Evolutionary conservation across 805 yeast species (phyloP).

Genomic region (Lipomyces anomalus): DNA sequence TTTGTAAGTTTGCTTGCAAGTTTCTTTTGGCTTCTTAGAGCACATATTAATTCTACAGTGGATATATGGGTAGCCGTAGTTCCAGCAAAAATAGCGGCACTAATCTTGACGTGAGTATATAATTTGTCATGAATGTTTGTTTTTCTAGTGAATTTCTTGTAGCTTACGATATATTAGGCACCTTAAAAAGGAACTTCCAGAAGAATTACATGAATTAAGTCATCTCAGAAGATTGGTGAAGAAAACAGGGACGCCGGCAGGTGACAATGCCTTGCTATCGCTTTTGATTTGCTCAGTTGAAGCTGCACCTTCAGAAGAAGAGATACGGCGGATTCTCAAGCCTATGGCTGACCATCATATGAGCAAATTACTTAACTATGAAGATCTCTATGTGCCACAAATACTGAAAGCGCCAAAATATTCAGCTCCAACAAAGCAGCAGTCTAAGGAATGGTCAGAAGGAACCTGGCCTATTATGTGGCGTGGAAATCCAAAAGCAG

Average conservation of each 20-base stretch:
- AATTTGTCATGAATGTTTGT: background rate
- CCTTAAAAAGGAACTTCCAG: constrained; percentile 31
- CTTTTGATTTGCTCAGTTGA: constrained; percentile 45
- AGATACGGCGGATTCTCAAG: constrained; percentile 28
- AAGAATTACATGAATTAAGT: constrained; percentile 30
- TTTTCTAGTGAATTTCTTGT: background rate
- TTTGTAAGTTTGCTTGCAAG: constrained; percentile 5
- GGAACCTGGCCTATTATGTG: constrained; percentile 83
- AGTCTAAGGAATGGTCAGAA: constrained; percentile 58
- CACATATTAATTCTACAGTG: no score
- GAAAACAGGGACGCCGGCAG: constrained; percentile 1
- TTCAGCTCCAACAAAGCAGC: constrained; percentile 68
- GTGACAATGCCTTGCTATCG: constrained; percentile 26
- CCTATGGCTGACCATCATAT: constrained; percentile 8
- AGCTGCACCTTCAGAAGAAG: constrained; percentile 30
- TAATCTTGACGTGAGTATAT: constrained; percentile 26
- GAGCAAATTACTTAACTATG: background rate
- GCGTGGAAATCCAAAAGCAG: constrained; percentile 74
- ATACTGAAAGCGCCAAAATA: constrained; percentile 46
- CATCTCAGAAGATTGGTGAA: constrained; percentile 36
- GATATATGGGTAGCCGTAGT: constrained; percentile 32
- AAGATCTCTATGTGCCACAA: constrained; percentile 8
- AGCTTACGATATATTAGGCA: no score
- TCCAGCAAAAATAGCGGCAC: constrained; percentile 31
- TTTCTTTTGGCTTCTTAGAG: no score